phyloP scores from a whole-genome alignment of 2,329 filamentous ascomycete species.

The Aspergillus floridensis region DNA sequence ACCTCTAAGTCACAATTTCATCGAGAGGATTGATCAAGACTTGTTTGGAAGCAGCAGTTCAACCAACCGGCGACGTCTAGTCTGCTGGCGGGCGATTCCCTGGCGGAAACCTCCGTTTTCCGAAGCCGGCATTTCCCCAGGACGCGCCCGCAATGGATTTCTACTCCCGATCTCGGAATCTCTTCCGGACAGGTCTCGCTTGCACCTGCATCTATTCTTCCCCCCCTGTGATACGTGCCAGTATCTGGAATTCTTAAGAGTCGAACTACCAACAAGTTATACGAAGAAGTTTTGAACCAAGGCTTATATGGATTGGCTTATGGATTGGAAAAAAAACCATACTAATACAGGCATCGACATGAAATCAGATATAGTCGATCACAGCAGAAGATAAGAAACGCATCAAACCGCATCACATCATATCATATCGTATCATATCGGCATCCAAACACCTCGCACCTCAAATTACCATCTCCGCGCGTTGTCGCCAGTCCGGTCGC shows the following conservation, averaged over 20 bases:
- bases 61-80: not conserved
- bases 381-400: not conserved
- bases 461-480: not conserved
- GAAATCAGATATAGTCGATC: not conserved
- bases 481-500: not conserved
- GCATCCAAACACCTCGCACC: not conserved
- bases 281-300: not conserved
- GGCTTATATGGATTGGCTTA: not conserved
- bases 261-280: not conserved
- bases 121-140: not conserved
- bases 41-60: not conserved
- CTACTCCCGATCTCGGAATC: slow-evolving; percentile 1
- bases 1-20: not conserved
- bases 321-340: not conserved
- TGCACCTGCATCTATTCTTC: not conserved
- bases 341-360: not conserved
- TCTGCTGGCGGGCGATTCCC: not conserved
- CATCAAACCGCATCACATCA: not conserved
- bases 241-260: too few species aligned
- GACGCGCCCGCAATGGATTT: not conserved
- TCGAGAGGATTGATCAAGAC: not conserved
- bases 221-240: not conserved
- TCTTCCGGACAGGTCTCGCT: not conserved
- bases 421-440: not conserved
- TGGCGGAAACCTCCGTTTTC: slow-evolving; percentile 10